Conservation (phyloP, 495 filamentous ascomycete species). For the Elasticomyces elasticus region DNA sequence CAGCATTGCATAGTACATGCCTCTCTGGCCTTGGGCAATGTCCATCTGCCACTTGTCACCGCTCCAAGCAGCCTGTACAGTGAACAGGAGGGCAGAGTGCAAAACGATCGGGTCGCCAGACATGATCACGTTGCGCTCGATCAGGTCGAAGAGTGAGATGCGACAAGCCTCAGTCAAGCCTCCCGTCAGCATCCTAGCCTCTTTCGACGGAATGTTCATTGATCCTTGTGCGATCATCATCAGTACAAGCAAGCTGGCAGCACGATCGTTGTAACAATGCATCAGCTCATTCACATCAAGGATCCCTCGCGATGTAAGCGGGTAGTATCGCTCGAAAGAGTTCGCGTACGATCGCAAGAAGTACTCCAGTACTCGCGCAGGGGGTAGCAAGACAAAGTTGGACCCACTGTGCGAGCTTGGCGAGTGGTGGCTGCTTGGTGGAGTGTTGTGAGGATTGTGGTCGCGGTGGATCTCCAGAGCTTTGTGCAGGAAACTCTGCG, state of each 20-base stretch:
- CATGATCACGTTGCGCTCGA: slow-evolving; percentile 55
- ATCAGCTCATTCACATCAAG: slow-evolving; percentile 54
- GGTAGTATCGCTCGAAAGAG: slow-evolving; percentile 49
- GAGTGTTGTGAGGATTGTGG: slow-evolving; percentile 25
- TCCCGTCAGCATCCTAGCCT: slow-evolving; percentile 50
- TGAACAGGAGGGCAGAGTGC: slow-evolving; percentile 51
- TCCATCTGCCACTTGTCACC: slow-evolving; percentile 65
- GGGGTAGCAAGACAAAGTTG: slow-evolving; percentile 49
- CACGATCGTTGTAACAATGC: slow-evolving; percentile 42
- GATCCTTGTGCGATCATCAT: slow-evolving; percentile 60
- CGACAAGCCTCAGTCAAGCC: slow-evolving; percentile 55
- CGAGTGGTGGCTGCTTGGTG: slow-evolving; percentile 25
- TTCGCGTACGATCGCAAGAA: slow-evolving; percentile 51
- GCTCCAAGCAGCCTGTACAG: slow-evolving; percentile 51
- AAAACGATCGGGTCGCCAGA: slow-evolving; percentile 47
- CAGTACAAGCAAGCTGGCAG: slow-evolving; percentile 47
- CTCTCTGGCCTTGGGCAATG: slow-evolving; percentile 57
- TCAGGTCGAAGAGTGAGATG: slow-evolving; percentile 54
- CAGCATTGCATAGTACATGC: slow-evolving; percentile 53
- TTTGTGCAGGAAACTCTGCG: slow-evolving; percentile 53
- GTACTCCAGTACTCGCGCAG: slow-evolving; percentile 48
- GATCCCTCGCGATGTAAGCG: slow-evolving; percentile 40
- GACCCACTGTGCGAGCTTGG: slow-evolving; percentile 34
- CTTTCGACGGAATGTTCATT: slow-evolving; percentile 44
- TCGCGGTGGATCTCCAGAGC: slow-evolving; percentile 50